Evolutionary conservation across 163 green algal species (phyloP).

Genomic region (Coccomyxa subellipsoidea): DNA sequence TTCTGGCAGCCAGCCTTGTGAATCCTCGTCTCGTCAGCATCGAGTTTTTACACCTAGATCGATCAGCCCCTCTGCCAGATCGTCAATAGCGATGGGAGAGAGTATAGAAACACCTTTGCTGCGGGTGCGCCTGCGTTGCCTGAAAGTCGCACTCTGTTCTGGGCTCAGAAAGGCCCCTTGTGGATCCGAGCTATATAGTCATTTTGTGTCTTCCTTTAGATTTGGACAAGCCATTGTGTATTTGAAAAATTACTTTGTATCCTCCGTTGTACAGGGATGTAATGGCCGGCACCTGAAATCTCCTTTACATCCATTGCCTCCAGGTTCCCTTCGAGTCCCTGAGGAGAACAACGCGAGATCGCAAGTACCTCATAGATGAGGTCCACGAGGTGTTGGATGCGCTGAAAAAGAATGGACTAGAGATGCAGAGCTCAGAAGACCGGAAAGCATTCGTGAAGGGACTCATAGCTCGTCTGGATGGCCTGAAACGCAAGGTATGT

Average conservation of each 20-base stretch:
- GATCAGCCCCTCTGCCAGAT: no score
- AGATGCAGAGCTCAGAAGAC: not conserved
- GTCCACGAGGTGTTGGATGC: conserved; percentile 9
- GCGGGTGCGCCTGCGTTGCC: not conserved
- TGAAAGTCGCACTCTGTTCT: not conserved
- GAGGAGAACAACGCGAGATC: conserved; percentile 65
- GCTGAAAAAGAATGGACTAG: not conserved
- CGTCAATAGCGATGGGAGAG: not conserved
- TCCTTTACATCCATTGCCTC: not conserved
- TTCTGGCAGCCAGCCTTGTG: no score
- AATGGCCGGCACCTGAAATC: not conserved
- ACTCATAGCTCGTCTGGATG: conserved; percentile 41
- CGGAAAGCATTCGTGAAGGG: not conserved
- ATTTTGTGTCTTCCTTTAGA: no score
- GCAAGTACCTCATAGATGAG: conserved; percentile 73
- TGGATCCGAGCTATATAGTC: no score
- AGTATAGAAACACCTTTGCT: not conserved
- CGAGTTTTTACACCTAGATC: no score
- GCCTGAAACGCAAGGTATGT: conserved; percentile 66
- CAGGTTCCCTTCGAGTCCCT: conserved; percentile 77
- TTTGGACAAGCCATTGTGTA: not conserved
- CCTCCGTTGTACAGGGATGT: not conserved
- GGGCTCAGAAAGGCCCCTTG: no score
- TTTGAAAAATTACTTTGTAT: not conserved
- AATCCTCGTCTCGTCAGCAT: no score